phyloP scores from a whole-genome alignment of 805 yeast genomes.

The Hanseniaspora occidentalis region DNA sequence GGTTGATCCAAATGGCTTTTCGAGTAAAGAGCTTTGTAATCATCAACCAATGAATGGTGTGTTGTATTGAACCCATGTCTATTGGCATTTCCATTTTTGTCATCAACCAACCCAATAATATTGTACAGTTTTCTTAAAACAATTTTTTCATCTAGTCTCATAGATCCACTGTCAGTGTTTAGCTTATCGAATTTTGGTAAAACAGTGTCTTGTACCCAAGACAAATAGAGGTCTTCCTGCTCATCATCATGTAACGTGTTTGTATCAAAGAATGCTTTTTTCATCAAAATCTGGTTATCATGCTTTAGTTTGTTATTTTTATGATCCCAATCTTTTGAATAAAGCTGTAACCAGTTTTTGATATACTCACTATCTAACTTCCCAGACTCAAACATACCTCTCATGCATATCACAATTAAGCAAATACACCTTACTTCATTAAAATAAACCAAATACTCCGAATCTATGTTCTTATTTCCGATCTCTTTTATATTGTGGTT shows the following conservation, averaged over 20 bases:
- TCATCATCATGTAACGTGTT: background rate
- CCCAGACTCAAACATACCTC: background rate
- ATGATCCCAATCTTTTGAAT: background rate
- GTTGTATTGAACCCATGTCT: no score
- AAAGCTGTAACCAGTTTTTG: background rate
- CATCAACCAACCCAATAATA: slow-evolving; percentile 14
- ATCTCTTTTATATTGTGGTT: background rate
- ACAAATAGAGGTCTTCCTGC: slow-evolving; percentile 15
- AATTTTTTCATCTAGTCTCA: slow-evolving; percentile 20
- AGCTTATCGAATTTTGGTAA: slow-evolving; percentile 10
- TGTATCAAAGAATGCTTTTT: background rate
- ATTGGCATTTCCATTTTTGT: slow-evolving; percentile 3
- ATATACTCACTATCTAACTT: background rate
- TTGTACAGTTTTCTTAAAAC: slow-evolving; percentile 19
- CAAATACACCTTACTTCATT: background rate
- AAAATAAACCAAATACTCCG: background rate
- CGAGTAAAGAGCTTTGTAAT: no score
- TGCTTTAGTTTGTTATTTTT: background rate
- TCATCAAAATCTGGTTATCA: no score
- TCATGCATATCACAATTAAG: background rate
- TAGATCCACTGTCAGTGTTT: slow-evolving; percentile 1
- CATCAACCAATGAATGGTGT: no score
- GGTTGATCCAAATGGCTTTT: no score
- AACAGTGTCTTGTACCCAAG: slow-evolving; percentile 19
- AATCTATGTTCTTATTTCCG: background rate